Conservation (phyloP, 2,329 filamentous ascomycete species). For the Dactylellina sp. region DNA sequence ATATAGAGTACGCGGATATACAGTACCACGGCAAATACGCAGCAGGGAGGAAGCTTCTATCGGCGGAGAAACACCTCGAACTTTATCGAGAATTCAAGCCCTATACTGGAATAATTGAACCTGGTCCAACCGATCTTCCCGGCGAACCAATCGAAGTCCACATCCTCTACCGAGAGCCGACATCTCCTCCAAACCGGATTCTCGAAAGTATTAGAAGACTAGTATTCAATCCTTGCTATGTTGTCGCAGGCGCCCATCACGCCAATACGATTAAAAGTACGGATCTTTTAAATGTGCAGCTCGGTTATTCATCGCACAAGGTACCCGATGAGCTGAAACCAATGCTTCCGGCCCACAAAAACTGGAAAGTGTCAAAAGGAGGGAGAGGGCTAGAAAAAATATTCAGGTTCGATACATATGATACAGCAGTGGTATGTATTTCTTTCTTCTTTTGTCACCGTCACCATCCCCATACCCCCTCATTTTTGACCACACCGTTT, state of each 20-base stretch:
- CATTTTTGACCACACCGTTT: no score
- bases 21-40: conserved; percentile 4
- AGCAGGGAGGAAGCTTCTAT: not conserved
- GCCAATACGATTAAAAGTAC: conserved; percentile 23
- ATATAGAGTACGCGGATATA: conserved; percentile 12
- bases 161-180: conserved; percentile 27
- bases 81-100: conserved; percentile 34
- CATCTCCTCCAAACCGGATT: conserved; percentile 21
- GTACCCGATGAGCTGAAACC: conserved; percentile 25
- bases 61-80: not conserved
- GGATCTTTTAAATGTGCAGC: conserved; percentile 27
- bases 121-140: conserved; percentile 37
- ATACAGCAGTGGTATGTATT: conserved; percentile 9
- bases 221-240: conserved; percentile 40
- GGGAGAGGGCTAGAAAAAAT: conserved; percentile 38
- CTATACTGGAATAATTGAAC: conserved; percentile 17
- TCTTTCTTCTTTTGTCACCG: no score
- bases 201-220: conserved; percentile 20
- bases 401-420: conserved; percentile 36
- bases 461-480: no score
- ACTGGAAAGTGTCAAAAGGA: conserved; percentile 34
- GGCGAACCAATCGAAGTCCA: conserved; percentile 32
- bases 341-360: conserved; percentile 32
- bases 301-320: conserved; percentile 19
- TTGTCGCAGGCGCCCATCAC: conserved; percentile 18